Evolutionary conservation across 208 protist species (phyloP), one percentile per base, ranked within the genome.

Genomic region (Acanthamoeba healyi): DNA sequence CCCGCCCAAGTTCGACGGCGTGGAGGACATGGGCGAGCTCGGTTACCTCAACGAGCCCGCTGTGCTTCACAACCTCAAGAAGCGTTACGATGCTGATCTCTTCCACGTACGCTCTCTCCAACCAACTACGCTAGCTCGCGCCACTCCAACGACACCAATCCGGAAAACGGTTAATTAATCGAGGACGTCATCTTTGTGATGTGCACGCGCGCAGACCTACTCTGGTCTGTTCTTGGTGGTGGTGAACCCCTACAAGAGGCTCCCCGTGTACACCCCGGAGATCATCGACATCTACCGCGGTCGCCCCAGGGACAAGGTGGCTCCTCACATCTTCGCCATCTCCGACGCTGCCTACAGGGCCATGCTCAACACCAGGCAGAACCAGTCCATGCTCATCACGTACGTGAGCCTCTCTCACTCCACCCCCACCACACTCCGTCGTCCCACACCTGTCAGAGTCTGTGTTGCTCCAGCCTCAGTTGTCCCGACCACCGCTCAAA

Each of bases 131-230:
- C 36, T 84, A 49, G 7, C 3, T 65, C 54, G 5, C n/a, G n/a
- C n/a, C n/a, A n/a, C n/a, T n/a, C n/a, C n/a, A n/a, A n/a, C n/a
- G n/a, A n/a, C n/a, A n/a, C n/a, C n/a, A n/a, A n/a, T n/a, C n/a
- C n/a, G n/a, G n/a, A n/a, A n/a, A n/a, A n/a, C n/a, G n/a, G n/a
- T n/a, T n/a, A n/a, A n/a, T n/a, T n/a, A n/a, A n/a, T n/a, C n/a
- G n/a, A n/a, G n/a, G n/a, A n/a, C n/a, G n/a, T n/a, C n/a, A n/a
- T n/a, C n/a, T n/a, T n/a, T n/a, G n/a, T n/a, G n/a, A n/a, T n/a
- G 99, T 99, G 94, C 98, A 98, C 34, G 5, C 54, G 6, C 22
- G n/a, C 34, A 92, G 86, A 97, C 96, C 38, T 97, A 96, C 92
- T 95, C 94, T 32, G 96, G 89, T 26, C 49, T 82, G 5, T 82